These are phyloP conservation scores for Perkinsus marinus DNA, from an alignment of 169 alveolate genomes.

Conservation along the genomic window DNA sequence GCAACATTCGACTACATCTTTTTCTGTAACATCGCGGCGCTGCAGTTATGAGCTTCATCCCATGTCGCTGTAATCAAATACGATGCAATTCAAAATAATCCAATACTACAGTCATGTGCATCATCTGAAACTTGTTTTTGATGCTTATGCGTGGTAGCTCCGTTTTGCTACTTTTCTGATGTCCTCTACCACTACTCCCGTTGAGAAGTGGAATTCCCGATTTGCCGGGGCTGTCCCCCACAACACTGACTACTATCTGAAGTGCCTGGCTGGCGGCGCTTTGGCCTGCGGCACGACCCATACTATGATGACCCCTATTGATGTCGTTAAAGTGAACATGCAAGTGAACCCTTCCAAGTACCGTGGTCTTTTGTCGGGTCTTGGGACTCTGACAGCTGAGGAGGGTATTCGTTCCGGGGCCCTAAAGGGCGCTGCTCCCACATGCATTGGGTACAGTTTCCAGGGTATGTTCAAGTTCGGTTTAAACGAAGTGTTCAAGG, in stretches of 20 bases:
- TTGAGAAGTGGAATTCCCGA: not conserved
- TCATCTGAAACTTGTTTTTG: too few relatives aligned
- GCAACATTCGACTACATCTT: too few relatives aligned
- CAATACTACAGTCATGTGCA: too few relatives aligned
- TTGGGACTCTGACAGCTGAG: conserved; percentile 4
- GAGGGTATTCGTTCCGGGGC: not conserved
- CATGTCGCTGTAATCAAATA: too few relatives aligned
- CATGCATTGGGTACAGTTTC: conserved; percentile 78
- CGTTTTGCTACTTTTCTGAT: not conserved
- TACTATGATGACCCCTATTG: conserved; percentile 77
- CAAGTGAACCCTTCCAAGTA: conserved; percentile 64
- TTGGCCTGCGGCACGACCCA: conserved; percentile 88
- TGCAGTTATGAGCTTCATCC: too few relatives aligned
- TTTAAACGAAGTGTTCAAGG: conserved; percentile 83
- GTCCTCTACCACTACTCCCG: not conserved
- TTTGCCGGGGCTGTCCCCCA: conserved; percentile 12
- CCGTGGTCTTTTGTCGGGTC: conserved; percentile 47
- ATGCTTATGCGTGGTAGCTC: not conserved
- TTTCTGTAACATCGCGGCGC: too few relatives aligned
- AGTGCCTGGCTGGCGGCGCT: conserved; percentile 83
- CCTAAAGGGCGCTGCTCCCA: conserved; percentile 42
- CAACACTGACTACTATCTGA: conserved; percentile 57
- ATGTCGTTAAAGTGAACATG: conserved; percentile 80
- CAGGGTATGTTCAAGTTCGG: conserved; percentile 89
- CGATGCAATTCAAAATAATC: too few relatives aligned